Conservation (phyloP, 148 eudicot species). For the Rheum nobile region DNA sequence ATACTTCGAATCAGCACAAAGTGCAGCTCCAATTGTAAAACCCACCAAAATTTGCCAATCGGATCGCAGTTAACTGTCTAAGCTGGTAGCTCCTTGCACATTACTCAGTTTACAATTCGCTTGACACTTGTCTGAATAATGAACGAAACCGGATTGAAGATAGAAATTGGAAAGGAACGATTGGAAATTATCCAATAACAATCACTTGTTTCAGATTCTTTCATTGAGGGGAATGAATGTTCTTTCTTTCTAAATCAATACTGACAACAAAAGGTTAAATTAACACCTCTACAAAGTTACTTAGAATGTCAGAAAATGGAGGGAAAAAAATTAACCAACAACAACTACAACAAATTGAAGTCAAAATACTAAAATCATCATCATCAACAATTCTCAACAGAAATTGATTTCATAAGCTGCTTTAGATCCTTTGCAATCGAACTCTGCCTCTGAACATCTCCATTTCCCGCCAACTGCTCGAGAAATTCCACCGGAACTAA, state of each 20-base stretch:
- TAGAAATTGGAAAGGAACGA: no score
- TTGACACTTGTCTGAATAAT: no score
- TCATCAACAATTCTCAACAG: background rate
- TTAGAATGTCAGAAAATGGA: background rate
- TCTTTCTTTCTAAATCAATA: background rate
- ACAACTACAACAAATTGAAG: background rate
- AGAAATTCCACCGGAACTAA: constrained; percentile 32
- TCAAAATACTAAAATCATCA: background rate
- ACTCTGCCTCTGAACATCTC: background rate
- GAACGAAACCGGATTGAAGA: no score
- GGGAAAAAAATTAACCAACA: background rate
- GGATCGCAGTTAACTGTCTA: no score
- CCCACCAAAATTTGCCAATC: background rate
- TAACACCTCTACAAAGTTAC: background rate
- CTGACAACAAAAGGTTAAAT: background rate
- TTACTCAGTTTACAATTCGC: no score
- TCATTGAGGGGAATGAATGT: background rate
- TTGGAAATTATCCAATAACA: no score
- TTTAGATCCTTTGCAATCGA: background rate
- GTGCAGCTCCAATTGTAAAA: background rate
- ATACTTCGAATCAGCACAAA: background rate
- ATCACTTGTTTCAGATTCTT: background rate
- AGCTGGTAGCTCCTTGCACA: no score
- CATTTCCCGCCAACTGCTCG: background rate
- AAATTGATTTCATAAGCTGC: background rate